Evolutionary conservation across 148 eudicot species (phyloP).

Genomic region (Diospyros kaki): DNA sequence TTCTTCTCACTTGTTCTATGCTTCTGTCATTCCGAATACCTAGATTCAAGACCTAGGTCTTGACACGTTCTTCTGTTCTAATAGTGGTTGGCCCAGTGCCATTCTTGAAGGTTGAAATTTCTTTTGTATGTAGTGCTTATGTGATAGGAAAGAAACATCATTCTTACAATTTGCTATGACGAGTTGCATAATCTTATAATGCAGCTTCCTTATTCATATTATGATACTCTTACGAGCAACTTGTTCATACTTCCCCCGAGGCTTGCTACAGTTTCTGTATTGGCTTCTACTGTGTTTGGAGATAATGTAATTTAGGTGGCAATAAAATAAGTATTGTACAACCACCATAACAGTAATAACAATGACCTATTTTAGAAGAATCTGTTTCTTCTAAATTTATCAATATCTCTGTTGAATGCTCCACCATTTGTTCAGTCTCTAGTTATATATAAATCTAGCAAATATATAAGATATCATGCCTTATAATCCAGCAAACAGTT

Average conservation of each 20-base stretch:
- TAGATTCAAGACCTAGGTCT: too few relatives aligned
- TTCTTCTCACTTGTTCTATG: too few relatives aligned
- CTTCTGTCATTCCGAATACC: too few relatives aligned
- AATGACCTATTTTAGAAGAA: too few relatives aligned
- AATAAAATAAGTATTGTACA: not conserved
- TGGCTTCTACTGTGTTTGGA: not conserved
- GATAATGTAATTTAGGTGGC: not conserved
- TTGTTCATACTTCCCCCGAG: not conserved
- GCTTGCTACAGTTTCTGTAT: not conserved
- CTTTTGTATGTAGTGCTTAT: not conserved
- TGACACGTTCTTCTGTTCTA: not conserved
- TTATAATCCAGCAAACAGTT: too few relatives aligned
- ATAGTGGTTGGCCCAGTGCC: not conserved
- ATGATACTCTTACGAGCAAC: not conserved
- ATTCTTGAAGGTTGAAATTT: not conserved
- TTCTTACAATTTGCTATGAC: not conserved
- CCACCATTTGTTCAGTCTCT: too few relatives aligned
- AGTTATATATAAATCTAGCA: too few relatives aligned
- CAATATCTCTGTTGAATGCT: too few relatives aligned
- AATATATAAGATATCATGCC: too few relatives aligned
- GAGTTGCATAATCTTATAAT: not conserved
- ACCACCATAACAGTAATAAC: not conserved
- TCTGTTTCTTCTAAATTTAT: too few relatives aligned
- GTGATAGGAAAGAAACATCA: not conserved
- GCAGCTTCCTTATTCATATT: not conserved